Base-by-base conservation (phyloP, 345 rosid species). In the Erodium maritimum region DNA sequence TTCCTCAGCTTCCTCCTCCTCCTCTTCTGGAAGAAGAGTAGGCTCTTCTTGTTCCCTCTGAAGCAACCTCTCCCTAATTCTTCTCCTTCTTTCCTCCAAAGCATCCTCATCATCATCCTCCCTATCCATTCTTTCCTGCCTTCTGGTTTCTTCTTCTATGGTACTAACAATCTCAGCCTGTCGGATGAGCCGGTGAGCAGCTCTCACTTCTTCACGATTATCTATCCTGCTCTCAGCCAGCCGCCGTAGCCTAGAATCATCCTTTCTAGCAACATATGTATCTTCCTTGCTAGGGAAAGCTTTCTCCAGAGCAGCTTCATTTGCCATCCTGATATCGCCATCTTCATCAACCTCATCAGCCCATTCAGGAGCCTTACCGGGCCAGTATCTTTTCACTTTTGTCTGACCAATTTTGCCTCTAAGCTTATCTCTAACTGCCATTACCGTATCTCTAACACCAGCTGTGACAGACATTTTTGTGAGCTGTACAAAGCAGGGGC, bases 1-100 rank as follows among this genome's bases (percentile, higher is more conserved):
- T 19, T 65, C 80, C 52, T 65, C 77, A 14, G n/a, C 70, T 19
- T 76, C 80, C 64, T 75, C 80, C 42, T 72, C 80, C 19, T 76
- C 80, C 64, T 75, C 80, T 51, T 72, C 80, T 21, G 69, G 67
- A 42, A 70, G 77, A 22, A 72, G 55, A 7, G 56, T 65, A 24
- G 68, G 65, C 53, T 72, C 77, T 37, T 76, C 80, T 46, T 24
- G 74, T 61, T 72, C 71, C 64, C 74, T 66, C 63, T 42, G 45
- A 2, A 67, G 66, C 48, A 57, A 58, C 59, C 66, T 72, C 67
- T 66, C 74, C 67, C 51, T 76, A 59, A 72, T 76, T 59, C 54
- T 67, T 20, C 72, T 66, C 45, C 80, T 76, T 52, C 72, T 65
- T 54, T 63, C 74, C 60, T 72, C 80, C 61, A 75, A 33, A 5